phyloP scores from a whole-genome alignment of 2,329 filamentous ascomycete genomes.

The Blumeria graminis region DNA sequence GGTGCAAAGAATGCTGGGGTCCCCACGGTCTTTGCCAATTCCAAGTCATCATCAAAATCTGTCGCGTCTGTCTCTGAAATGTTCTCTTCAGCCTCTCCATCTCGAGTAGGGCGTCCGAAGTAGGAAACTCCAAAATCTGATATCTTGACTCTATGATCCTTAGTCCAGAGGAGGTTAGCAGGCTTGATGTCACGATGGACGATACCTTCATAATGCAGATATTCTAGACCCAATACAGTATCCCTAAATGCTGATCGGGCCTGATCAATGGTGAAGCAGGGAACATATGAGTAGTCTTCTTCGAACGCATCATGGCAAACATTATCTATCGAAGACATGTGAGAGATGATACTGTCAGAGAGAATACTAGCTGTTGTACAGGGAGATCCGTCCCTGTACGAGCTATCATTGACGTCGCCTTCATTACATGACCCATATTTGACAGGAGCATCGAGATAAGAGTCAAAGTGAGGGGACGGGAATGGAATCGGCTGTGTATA shows the following conservation, averaged over 20 bases:
- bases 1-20: constrained; percentile 96
- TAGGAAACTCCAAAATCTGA: constrained; percentile 98
- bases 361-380: constrained; percentile 48
- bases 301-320: constrained; percentile 43
- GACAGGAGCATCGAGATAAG: too few species aligned
- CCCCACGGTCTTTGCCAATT: constrained; percentile 93
- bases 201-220: constrained; percentile 69
- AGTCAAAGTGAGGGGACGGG: constrained; percentile 24
- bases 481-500: constrained; percentile 24
- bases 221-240: constrained; percentile 79
- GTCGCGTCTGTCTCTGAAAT: constrained; percentile 60
- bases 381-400: constrained; percentile 42
- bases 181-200: constrained; percentile 72
- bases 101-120: constrained; percentile 66
- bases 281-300: constrained; percentile 81
- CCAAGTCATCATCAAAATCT: constrained; percentile 77
- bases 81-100: constrained; percentile 54
- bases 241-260: constrained; percentile 73
- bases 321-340: constrained; percentile 41
- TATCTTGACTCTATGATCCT: constrained; percentile 74
- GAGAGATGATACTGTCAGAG: constrained; percentile 35
- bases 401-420: constrained; percentile 33
- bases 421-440: constrained; percentile 45
- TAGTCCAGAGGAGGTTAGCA: constrained; percentile 75
- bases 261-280: constrained; percentile 68